phyloP scores from a whole-genome alignment of 768 basidiomycete genomes.

The Leccinum ochraceum region DNA sequence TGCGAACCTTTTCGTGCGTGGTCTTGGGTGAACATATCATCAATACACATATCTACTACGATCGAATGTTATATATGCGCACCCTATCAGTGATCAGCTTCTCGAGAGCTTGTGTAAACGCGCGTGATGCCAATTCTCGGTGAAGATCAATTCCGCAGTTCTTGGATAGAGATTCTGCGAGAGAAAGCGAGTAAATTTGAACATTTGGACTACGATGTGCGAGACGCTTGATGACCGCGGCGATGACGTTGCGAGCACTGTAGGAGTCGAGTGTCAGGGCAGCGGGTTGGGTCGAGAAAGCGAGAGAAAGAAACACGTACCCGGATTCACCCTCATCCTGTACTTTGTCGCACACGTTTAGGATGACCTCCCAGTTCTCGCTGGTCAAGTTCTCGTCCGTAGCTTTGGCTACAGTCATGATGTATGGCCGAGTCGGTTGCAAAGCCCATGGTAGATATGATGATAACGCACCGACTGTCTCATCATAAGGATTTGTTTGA shows the following conservation, averaged over 20 bases:
- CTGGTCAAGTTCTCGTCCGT: slow-evolving; percentile 96
- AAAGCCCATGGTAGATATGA: slow-evolving; percentile 5
- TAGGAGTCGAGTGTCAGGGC: slow-evolving; percentile 18
- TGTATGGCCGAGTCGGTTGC: slow-evolving; percentile 2
- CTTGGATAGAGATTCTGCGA: slow-evolving; percentile 88
- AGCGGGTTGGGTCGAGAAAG: slow-evolving; percentile 2
- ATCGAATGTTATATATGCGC: slow-evolving; percentile 22
- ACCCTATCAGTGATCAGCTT: slow-evolving; percentile 88
- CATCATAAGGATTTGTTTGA: slow-evolving; percentile 79
- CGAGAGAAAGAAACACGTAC: slow-evolving; percentile 40
- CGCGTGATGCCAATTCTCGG: slow-evolving; percentile 84
- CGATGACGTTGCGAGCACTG: slow-evolving; percentile 86
- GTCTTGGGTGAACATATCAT: slow-evolving; percentile 50
- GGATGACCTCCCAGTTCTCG: slow-evolving; percentile 95
- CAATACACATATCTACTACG: slow-evolving; percentile 3
- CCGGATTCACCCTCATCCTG: slow-evolving; percentile 84
- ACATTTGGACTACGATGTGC: slow-evolving; percentile 96
- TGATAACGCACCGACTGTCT: slow-evolving; percentile 75
- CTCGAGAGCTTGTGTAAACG: slow-evolving; percentile 89
- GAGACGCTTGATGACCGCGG: slow-evolving; percentile 85
- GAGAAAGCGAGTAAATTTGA: slow-evolving; percentile 87
- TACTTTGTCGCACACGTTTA: slow-evolving; percentile 97
- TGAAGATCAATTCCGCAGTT: slow-evolving; percentile 83
- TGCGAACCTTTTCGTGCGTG: slow-evolving; percentile 89
- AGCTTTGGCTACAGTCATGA: slow-evolving; percentile 68